Evolutionary conservation across 768 basidiomycete genomes (phyloP), one percentile per base, ranked within the genome.

Genomic region (Hygrophorus russula): DNA sequence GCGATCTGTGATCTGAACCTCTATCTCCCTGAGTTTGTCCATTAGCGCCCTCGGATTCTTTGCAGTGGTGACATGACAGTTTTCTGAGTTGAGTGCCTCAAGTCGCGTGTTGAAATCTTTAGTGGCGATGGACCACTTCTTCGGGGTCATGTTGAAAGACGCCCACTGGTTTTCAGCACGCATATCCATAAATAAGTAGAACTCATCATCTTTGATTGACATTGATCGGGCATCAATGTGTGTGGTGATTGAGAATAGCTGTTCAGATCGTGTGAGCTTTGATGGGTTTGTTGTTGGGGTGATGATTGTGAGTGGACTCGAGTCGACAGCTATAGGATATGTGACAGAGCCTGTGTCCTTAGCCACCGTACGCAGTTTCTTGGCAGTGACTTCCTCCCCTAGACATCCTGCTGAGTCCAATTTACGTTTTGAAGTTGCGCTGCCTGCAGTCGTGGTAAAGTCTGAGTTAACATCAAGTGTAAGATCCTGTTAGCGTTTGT

Each of bases 171-270:
- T 39, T 13, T 54, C 41, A 3, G 42, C 40, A 1, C 50, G 47
- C 42, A 58, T 35, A 6, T 56, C 42, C 46, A 54, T 54, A 37
- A 57, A 57, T 2, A 50, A 39, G 38, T 44, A 56, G 19, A 53
- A 54, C 19, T 56, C 50, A 0, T 38, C 40, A 10, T 36, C 14
- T 19, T 15, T 28, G 28, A 50, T 28, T 1, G 40, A 12, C 0
- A 52, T 27, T 2, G 45, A 47, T n/a, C 15, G 30, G 3, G 46
- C 35, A 15, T 52, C 30, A 6, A 46, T 42, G 24, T 20, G n/a
- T 7, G 42, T 47, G 9, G 15, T n/a, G 17, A 3, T 12, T 1
- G 4, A 6, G 29, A 47, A 47, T 13, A 47, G 35, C 1, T 20
- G 27, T 42, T 47, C 20, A n/a, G 46, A 47, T 8, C 24, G 14